Base-by-base conservation (phyloP, 2,329 filamentous ascomycete genomes). In the Neopestalotiopsis sp. region DNA sequence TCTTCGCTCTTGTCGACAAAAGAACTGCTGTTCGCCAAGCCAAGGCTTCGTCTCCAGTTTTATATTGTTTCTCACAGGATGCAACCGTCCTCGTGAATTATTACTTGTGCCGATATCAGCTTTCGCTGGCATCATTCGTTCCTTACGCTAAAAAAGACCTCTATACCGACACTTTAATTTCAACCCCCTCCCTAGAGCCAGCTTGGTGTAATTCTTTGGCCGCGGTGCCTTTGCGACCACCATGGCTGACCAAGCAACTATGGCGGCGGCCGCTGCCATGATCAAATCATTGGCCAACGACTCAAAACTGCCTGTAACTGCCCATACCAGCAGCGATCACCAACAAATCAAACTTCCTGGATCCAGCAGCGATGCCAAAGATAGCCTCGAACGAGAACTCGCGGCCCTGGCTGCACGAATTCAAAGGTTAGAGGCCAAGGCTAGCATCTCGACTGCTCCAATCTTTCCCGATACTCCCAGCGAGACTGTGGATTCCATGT, bases 361-460 rank as follows among this genome's bases (percentile, higher is more conserved):
- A 69, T 87, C 89, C 69, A 88, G 94, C 69, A 92, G 89, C 59
- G 82, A 89, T 45, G 92, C 92, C 73, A 98, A 98, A 83, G 86
- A 88, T 73, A 87, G 87, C 40, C 89, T 98, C 70, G 94, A 98
- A 82, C 86, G 87, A 70, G 95, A 98, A 82, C 88, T 99, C 69
- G 89, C 91, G 65, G 91, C 93, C 68, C 88, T 98, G 72, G 89
- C 91, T 70, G 84, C 90, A 71, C 88, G 96, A 73, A 90, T 98
- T 74, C 92, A 94, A 72, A 90, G 91, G 73, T 89, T 98, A 74
- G 95, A 98, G 84, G 89, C 90, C 74, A 92, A 92, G 82, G 92
- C 93, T 73, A 89, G 88, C 76, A 84, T 87, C 69, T 80, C 87
- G 69, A 86, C 87, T 72, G 83, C 87, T 71, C 86, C 87, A 66